Conservation (phyloP, 2,329 filamentous ascomycete species). For the Penicillium sp. region DNA sequence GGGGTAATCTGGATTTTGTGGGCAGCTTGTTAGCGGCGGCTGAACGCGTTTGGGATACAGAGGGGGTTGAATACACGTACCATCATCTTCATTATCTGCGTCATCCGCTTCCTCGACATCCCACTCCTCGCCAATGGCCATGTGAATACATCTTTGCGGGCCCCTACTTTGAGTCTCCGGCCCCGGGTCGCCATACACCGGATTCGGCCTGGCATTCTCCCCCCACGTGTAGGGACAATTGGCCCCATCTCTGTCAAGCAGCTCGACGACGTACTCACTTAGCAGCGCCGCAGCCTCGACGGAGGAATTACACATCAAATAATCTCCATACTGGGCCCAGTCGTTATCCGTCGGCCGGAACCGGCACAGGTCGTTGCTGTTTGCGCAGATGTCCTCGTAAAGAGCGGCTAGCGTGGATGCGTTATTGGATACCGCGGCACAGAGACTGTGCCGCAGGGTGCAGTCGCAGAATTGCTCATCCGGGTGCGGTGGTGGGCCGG, state of each 20-base stretch:
- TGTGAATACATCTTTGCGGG: background rate
- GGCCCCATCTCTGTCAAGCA: background rate
- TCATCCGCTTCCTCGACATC: too few relatives aligned
- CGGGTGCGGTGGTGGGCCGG: too few relatives aligned
- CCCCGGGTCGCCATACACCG: background rate
- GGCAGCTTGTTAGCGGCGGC: too few relatives aligned
- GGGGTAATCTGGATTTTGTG: too few relatives aligned
- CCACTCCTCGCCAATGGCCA: background rate
- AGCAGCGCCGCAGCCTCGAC: background rate
- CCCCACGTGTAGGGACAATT: background rate
- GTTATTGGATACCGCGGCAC: background rate
- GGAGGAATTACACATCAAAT: background rate
- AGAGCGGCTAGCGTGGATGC: background rate
- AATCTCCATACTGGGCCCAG: background rate
- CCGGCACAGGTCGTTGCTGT: background rate
- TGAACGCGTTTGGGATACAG: too few relatives aligned
- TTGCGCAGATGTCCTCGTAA: background rate
- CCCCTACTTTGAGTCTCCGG: too few relatives aligned
- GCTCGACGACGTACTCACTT: background rate
- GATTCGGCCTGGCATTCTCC: background rate
- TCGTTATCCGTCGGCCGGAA: background rate
- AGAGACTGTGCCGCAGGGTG: background rate
- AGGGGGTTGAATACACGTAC: background rate
- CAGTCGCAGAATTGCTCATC: background rate
- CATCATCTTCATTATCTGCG: background rate